phyloP scores from a whole-genome alignment of 257 asterid species.

The Capsicum baccatum region DNA sequence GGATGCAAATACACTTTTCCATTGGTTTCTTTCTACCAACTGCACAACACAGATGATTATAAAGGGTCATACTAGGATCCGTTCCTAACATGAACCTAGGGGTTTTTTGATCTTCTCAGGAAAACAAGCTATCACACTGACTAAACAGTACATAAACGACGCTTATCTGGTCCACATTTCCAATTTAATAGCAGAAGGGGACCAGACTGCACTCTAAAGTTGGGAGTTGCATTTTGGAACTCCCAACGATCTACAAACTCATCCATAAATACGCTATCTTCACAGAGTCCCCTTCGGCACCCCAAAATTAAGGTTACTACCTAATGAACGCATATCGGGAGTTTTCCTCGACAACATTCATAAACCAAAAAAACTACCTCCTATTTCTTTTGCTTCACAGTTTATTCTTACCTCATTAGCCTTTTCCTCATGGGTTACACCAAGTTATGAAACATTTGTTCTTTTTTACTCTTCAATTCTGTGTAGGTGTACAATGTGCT shows the following conservation, averaged over 20 bases:
- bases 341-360: constrained; percentile 28
- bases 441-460: not conserved
- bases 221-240: constrained; percentile 43
- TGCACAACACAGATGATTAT: constrained; percentile 31
- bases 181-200: constrained; percentile 57
- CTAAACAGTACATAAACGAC: constrained; percentile 31
- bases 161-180: constrained; percentile 48
- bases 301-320: constrained; percentile 10
- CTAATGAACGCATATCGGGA: not conserved
- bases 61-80: constrained; percentile 48
- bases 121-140: constrained; percentile 36
- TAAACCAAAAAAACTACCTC: constrained; percentile 33
- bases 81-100: constrained; percentile 50
- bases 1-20: constrained; percentile 33
- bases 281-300: constrained; percentile 42
- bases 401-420: constrained; percentile 30
- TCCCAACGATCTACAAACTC: constrained; percentile 43
- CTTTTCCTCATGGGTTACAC: constrained; percentile 15
- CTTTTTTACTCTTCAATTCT: not conserved
- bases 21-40: constrained; percentile 34
- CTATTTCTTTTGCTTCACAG: constrained; percentile 26
- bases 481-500: constrained; percentile 67
- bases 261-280: constrained; percentile 36
- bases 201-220: constrained; percentile 41
- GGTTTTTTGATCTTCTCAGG: constrained; percentile 44